These are phyloP conservation scores for Coemansia sp. DNA, from an alignment of 192 early-diverging fungal species.

Conservation along the genomic window DNA sequence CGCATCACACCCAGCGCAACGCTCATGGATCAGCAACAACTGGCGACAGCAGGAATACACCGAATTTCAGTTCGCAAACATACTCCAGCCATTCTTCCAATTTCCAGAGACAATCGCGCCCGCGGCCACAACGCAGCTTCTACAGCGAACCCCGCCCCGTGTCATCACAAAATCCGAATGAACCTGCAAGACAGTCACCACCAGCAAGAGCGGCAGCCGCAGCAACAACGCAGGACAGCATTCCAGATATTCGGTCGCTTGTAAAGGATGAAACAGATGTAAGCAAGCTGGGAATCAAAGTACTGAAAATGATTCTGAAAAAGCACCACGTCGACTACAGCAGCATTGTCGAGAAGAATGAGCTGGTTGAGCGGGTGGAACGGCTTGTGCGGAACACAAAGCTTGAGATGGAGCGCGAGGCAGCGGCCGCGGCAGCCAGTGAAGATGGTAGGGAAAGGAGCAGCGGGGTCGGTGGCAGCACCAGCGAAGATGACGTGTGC, in stretches of 20 bases:
- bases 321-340: conserved; percentile 68
- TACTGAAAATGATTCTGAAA: conserved; percentile 67
- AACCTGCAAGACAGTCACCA: not conserved
- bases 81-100: conserved; percentile 16
- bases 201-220: not conserved
- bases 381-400: conserved; percentile 64
- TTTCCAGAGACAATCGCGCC: conserved; percentile 12
- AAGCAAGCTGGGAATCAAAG: conserved; percentile 63
- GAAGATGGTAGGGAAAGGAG: conserved; percentile 2
- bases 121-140: conserved; percentile 14
- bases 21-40: not conserved
- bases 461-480: conserved; percentile 17
- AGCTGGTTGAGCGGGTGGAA: conserved; percentile 69
- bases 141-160: conserved; percentile 21
- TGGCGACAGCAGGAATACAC: not conserved
- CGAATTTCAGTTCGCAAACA: conserved; percentile 15
- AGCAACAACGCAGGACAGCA: not conserved
- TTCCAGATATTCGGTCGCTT: conserved; percentile 37
- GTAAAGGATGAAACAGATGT: conserved; percentile 57
- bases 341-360: conserved; percentile 73
- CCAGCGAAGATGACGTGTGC: conserved; percentile 70
- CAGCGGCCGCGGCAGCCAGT: conserved; percentile 21
- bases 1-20: conserved; percentile 1
- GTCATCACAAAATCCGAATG: conserved; percentile 12
- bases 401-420: conserved; percentile 57